Conservation (phyloP, 202 grass and related monocot species). For the Setaria italica region DNA sequence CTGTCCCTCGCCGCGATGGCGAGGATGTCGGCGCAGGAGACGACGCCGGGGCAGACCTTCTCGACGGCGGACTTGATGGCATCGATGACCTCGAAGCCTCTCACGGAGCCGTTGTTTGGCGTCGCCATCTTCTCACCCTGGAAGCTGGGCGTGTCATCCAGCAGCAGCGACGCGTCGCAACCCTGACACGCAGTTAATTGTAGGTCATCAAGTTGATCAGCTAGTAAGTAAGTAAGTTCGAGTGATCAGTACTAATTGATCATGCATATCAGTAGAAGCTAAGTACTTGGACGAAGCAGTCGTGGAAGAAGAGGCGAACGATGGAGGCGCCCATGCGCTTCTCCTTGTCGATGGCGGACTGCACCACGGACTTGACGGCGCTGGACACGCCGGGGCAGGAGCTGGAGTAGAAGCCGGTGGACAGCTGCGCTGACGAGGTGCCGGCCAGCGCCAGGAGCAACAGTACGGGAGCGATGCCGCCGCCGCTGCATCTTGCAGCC, state of each 20-base stretch:
- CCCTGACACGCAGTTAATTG: conserved; percentile 32
- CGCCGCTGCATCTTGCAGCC: background rate
- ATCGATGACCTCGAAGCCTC: conserved; percentile 90
- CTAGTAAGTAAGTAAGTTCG: too few species aligned
- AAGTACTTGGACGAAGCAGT: conserved; percentile 77
- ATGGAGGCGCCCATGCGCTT: conserved; percentile 77
- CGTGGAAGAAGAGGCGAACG: conserved; percentile 89
- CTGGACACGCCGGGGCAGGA: conserved; percentile 60
- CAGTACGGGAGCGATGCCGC: background rate
- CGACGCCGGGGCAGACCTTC: background rate
- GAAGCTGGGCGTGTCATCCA: conserved; percentile 78
- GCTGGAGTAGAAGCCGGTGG: conserved; percentile 54
- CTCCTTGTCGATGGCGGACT: conserved; percentile 58
- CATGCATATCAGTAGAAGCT: too few species aligned
- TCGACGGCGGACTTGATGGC: conserved; percentile 65
- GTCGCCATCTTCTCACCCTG: conserved; percentile 79
- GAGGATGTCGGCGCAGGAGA: too few species aligned
- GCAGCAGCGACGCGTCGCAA: conserved; percentile 75
- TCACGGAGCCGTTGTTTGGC: conserved; percentile 72
- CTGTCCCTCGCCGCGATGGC: too few species aligned
- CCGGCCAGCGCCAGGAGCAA: conserved; percentile 35
- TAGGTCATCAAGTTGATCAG: too few species aligned
- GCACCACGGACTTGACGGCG: conserved; percentile 50
- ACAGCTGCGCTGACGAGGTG: conserved; percentile 61
- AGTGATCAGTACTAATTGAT: too few species aligned